Evolutionary conservation across 495 filamentous ascomycete species (phyloP).

Genomic region (Aspergillus biplanus): DNA sequence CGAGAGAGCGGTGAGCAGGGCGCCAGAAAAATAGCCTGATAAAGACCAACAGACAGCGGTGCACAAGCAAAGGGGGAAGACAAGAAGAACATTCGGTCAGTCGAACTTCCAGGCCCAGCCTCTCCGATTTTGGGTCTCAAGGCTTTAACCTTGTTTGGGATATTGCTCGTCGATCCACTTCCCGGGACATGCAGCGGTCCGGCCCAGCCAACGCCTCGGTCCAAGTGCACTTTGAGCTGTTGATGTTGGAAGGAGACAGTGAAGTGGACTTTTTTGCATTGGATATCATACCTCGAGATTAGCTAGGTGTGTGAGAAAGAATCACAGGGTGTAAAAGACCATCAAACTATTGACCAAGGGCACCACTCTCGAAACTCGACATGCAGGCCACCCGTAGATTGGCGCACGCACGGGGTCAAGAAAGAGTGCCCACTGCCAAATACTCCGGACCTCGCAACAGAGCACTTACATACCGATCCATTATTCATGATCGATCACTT

Average conservation of each 20-base stretch:
- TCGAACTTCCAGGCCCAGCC: slow-evolving; percentile 27
- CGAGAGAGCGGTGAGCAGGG: slow-evolving; percentile 22
- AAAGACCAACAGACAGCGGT: too few relatives aligned
- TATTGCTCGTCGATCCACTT: slow-evolving; percentile 29
- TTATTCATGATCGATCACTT: slow-evolving; percentile 29
- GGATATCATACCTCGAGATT: neutral
- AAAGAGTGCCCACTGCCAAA: slow-evolving; percentile 23
- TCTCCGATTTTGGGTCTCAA: slow-evolving; percentile 13
- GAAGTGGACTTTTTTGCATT: slow-evolving; percentile 4
- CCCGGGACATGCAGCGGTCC: slow-evolving; percentile 35
- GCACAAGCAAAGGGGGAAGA: neutral
- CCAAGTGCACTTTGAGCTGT: neutral
- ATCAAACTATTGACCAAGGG: slow-evolving; percentile 10
- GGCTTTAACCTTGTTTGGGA: slow-evolving; percentile 16
- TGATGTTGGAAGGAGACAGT: slow-evolving; percentile 2
- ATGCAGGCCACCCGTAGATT: slow-evolving; percentile 18
- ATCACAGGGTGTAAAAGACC: neutral
- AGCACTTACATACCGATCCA: slow-evolving; percentile 23
- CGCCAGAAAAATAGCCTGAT: neutral
- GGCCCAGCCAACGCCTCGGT: slow-evolving; percentile 27
- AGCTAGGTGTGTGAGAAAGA: neutral
- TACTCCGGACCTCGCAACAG: slow-evolving; percentile 15
- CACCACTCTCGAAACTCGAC: slow-evolving; percentile 18
- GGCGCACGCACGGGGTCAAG: slow-evolving; percentile 24
- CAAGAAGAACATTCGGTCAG: neutral